Evolutionary conservation across 176 grass and related monocot genomes (phyloP).

Genomic region (Triticum urartu): DNA sequence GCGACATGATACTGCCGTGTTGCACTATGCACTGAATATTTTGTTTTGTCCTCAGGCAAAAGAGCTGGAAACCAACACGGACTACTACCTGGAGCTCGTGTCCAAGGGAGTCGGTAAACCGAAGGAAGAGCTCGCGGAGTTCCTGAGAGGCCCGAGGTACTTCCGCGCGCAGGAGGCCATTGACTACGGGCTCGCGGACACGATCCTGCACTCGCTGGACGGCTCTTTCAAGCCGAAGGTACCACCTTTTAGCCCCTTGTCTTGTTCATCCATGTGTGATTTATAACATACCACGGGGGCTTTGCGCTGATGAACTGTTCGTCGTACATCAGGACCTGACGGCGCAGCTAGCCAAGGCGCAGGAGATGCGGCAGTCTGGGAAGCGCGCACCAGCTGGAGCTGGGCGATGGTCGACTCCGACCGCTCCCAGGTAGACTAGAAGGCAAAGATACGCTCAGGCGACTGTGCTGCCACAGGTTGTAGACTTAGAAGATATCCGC

Average conservation of each 20-base stretch:
- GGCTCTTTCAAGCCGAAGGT: constrained; percentile 62
- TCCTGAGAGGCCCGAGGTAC: constrained; percentile 59
- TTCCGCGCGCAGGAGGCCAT: constrained; percentile 78
- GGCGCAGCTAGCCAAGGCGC: constrained; percentile 36
- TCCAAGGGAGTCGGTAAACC: constrained; percentile 65
- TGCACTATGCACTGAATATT: background rate
- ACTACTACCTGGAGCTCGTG: constrained; percentile 64
- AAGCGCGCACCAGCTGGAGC: constrained; percentile 42
- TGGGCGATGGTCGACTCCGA: constrained; percentile 47
- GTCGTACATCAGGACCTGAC: constrained; percentile 39
- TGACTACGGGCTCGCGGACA: constrained; percentile 85
- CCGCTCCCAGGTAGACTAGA: constrained; percentile 26
- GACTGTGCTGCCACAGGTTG: background rate
- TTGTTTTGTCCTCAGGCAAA: constrained; percentile 50
- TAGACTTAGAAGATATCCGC: background rate
- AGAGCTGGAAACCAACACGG: constrained; percentile 79
- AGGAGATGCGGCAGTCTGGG: constrained; percentile 44
- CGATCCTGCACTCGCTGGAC: constrained; percentile 61
- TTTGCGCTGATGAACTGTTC: background rate
- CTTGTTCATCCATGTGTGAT: too few species aligned
- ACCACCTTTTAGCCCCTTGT: background rate
- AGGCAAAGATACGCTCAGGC: background rate
- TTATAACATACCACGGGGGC: background rate
- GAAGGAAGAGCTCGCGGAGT: constrained; percentile 75
- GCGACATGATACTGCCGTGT: background rate